Evolutionary conservation across 2,329 filamentous ascomycete species (phyloP), one percentile per base, ranked within the genome.

Genomic region (Cladophialophora chaetospira): DNA sequence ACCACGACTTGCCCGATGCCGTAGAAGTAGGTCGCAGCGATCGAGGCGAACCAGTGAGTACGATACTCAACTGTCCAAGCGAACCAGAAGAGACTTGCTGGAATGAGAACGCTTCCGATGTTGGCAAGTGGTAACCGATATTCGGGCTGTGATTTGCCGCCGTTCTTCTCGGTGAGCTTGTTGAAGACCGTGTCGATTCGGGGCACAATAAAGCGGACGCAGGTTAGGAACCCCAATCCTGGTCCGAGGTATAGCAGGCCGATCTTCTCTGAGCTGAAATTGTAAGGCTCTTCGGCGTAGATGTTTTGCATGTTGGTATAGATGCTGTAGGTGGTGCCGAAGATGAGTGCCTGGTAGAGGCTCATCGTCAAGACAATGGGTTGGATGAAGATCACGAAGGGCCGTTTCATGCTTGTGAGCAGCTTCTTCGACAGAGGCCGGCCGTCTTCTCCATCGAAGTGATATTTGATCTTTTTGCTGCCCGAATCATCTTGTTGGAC

Each of bases 181-280:
- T 66, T 62, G 66, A 71, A 79, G 2, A 75, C 58, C 4, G 56
- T 62, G 50, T 82, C 79, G 68, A 79, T 77, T 0, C 78, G 28
- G 0, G 67, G 67, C 0, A 75, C 77, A 3, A 74, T 70, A 1
- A 79, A 46, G 52, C 80, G 75, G 0, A 76, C 73, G 1, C 77
- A 81, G 0, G 78, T 67, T 23, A 85, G 72, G 67, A 85, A 84
- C 1, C 85, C 86, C 0, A 85, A 42, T 0, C 79, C 81, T 48
- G 79, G 75, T 19, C 82, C 78, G 15, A 86, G 77, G 69, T 85
- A 86, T 66, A 86, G 80, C 2, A 86, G 67, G 0, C 81, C 81
- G 19, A 78, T 80, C 6, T 81, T 78, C 56, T 80, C 77, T 2
- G 75, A 79, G 3, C 79, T 71, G 1, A 76, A 75, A 58, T 82